Conservation (phyloP, 208 protist genomes). For the Leishmania arabica region DNA sequence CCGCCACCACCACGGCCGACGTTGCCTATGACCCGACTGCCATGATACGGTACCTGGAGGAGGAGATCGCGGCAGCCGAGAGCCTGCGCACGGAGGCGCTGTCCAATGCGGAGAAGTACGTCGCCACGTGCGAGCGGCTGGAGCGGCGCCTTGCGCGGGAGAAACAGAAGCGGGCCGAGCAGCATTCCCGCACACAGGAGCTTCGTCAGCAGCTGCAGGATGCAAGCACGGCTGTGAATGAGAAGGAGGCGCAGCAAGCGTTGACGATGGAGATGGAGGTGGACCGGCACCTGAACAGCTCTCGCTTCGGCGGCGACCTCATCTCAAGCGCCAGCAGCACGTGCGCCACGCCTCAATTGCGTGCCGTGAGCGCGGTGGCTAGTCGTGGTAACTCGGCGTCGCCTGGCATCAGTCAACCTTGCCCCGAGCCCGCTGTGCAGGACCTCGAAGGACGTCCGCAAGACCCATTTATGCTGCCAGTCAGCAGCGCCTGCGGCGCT, state of each 20-base stretch:
- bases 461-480: constrained; percentile 19
- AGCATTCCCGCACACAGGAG: constrained; percentile 33
- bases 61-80: constrained; percentile 66
- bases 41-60: constrained; percentile 65
- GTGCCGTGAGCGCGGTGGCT: constrained; percentile 1
- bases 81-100: constrained; percentile 55
- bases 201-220: constrained; percentile 51
- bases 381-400: constrained; percentile 28
- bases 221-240: constrained; percentile 39
- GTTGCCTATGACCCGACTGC: constrained; percentile 52
- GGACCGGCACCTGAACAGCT: constrained; percentile 28
- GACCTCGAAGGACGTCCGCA: background rate
- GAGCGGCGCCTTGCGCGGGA: constrained; percentile 52
- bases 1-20: constrained; percentile 23
- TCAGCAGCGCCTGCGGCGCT: constrained; percentile 14
- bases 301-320: constrained; percentile 21
- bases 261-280: constrained; percentile 31
- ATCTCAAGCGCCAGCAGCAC: constrained; percentile 30
- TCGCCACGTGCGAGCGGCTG: constrained; percentile 42
- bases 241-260: constrained; percentile 19
- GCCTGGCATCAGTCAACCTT: background rate
- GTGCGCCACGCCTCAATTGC: constrained; percentile 33
- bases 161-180: constrained; percentile 25
- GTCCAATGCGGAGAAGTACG: constrained; percentile 52
- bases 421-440: background rate